A percentile compares a stretch with the other conserved stretches of the same genome.
Evolutionary conservation across 2,329 filamentous ascomycete species (phyloP).

Genomic region (Fusarium compactum): DNA sequence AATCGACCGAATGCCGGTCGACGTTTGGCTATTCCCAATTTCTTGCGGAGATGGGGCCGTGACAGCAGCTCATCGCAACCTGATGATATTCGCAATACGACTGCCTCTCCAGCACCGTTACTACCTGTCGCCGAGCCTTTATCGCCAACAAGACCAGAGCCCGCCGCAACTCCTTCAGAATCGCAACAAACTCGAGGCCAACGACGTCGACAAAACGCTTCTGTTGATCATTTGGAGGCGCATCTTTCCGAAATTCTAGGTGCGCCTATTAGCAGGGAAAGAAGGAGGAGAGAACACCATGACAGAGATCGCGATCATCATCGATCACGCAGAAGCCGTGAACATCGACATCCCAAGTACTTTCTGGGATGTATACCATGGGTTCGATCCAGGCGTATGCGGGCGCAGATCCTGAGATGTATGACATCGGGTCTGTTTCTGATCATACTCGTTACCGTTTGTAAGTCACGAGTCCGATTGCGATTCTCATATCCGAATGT

Average conservation of each 20-base stretch:
- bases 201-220: conserved; percentile 9
- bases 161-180: conserved; percentile 24
- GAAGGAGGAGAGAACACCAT: conserved; percentile 10
- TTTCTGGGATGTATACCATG: conserved; percentile 69
- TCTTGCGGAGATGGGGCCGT: conserved; percentile 28
- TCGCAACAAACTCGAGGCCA: conserved; percentile 17
- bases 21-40: conserved; percentile 24
- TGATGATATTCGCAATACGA: conserved; percentile 19
- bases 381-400: conserved; percentile 65
- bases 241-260: conserved; percentile 36
- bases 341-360: conserved; percentile 49
- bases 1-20: conserved; percentile 36
- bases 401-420: conserved; percentile 69
- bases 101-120: conserved; percentile 35
- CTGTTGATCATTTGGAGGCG: conserved; percentile 27
- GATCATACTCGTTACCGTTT: conserved; percentile 69
- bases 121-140: conserved; percentile 22
- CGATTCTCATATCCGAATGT: neutral
- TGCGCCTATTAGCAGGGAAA: conserved; percentile 2
- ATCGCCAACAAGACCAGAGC: conserved; percentile 24
- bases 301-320: conserved; percentile 20
- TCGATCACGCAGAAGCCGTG: conserved; percentile 22
- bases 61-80: conserved; percentile 19
- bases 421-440: conserved; percentile 75
- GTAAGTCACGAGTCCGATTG: conserved; percentile 61